These are phyloP conservation scores for Ajuga chamaepitys DNA, from an alignment of 257 asterid species.

Conservation along the genomic window DNA sequence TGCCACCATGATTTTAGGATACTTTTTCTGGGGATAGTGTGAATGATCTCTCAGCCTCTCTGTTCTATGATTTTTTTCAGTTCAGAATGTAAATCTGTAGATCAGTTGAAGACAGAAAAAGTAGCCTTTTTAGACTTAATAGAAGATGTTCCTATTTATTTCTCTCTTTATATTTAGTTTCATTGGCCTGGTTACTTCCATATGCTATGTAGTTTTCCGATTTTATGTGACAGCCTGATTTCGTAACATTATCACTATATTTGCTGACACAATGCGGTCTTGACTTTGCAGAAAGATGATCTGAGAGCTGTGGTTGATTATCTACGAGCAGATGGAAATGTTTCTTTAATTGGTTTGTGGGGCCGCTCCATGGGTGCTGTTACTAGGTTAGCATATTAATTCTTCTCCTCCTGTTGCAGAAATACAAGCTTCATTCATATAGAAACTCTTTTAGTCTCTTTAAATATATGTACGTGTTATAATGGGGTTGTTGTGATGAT, in stretches of 20 bases:
- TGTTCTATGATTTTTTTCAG: too few relatives aligned
- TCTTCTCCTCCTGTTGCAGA: background rate
- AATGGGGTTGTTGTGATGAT: background rate
- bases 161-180: background rate
- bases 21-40: background rate
- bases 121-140: background rate
- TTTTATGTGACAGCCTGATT: too few relatives aligned
- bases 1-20: background rate
- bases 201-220: background rate
- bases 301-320: slow-evolving; percentile 77
- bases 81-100: background rate
- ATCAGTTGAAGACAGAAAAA: background rate
- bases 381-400: slow-evolving; percentile 49
- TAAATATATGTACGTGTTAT: background rate
- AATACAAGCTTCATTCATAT: background rate
- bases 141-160: background rate
- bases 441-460: background rate
- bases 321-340: slow-evolving; percentile 72
- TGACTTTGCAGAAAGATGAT: slow-evolving; percentile 71
- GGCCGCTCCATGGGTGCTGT: slow-evolving; percentile 99
- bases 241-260: too few relatives aligned
- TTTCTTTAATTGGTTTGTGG: slow-evolving; percentile 87
- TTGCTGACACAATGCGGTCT: slow-evolving; percentile 9
- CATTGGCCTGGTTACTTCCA: background rate
- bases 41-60: too few relatives aligned